Base-by-base conservation (phyloP, 768 basidiomycete species). In the Pleurotus eryngii region DNA sequence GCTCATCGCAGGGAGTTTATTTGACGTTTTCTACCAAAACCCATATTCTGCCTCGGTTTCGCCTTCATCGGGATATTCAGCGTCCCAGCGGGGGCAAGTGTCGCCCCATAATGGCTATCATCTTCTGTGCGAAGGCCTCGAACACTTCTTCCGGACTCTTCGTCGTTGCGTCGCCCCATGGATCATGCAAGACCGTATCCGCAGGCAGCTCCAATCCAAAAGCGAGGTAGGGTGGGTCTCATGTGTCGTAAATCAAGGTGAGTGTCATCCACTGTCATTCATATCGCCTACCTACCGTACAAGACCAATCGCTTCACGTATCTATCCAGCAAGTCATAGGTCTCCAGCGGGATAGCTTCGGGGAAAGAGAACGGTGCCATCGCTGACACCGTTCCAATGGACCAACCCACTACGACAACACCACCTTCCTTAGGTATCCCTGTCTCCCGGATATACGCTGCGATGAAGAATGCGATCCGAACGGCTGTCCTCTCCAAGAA, bases 221-320 rank as follows among this genome's bases (percentile, higher is more conserved):
- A 0, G 71, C 62, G 5, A 63, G 35, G 43, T 58, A 57, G 0
- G 74, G 70, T 11, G 75, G 69, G 57, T 77, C 74, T 75, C 6
- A 22, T 1, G n/a, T 1, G 20, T 37, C n/a, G 26, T 24, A 35
- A 35, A 35, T 35, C 30, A 30, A 30, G 8, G 18, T 38, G 17
- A 56, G 26, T 24, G 5, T 9, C 20, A 15, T 17, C 12, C 27
- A 24, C 45, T 50, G 22, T 24, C 27, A 22, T 47, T 26, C 38
- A 50, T 54, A 24, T 49, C 0, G 73, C 70, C 4, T 73, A 70
- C 4, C 72, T 72, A 40, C 42, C 64, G 48, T 65, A 63, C 4
- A 65, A 42, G 14, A 65, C 48, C 6, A 59, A 46, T n/a, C 54
- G 30, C 26, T 42, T 59, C 35, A 65, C 27, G 40, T 61, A 65